A percentile compares a stretch with the other conserved stretches of the same genome.
Evolutionary conservation across 768 basidiomycete species (phyloP).

Genomic region (Sarcomyxa edulis): DNA sequence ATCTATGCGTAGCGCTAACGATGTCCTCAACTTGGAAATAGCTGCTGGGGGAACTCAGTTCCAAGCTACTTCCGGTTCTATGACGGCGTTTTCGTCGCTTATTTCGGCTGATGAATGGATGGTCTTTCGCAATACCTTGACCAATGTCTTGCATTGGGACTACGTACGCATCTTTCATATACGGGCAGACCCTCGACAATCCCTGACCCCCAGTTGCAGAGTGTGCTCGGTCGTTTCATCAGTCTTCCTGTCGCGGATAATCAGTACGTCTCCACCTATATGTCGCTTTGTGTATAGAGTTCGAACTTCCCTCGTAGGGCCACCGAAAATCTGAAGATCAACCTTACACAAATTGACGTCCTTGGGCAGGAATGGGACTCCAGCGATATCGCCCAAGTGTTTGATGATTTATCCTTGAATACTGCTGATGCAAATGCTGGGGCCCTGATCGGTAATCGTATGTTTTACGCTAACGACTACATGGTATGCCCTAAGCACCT

Average conservation of each 20-base stretch:
- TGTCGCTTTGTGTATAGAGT: not conserved
- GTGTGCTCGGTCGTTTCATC: slow-evolving; percentile 8
- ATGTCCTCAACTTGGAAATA: slow-evolving; percentile 42
- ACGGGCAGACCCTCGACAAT: not conserved
- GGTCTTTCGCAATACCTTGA: slow-evolving; percentile 38
- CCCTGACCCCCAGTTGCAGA: not conserved
- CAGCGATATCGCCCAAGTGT: slow-evolving; percentile 19
- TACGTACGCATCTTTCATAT: slow-evolving; percentile 26
- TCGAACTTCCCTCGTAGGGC: slow-evolving; percentile 20
- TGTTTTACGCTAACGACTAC: slow-evolving; percentile 44
- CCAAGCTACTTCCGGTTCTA: slow-evolving; percentile 12
- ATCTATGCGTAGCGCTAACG: slow-evolving; percentile 30
- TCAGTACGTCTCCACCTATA: slow-evolving; percentile 6
- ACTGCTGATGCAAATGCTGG: slow-evolving; percentile 33
- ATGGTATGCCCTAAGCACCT: slow-evolving; percentile 27
- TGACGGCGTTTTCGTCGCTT: slow-evolving; percentile 35
- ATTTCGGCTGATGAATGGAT: slow-evolving; percentile 45
- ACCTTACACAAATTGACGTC: slow-evolving; percentile 32
- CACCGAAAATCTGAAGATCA: slow-evolving; percentile 32
- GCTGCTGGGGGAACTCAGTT: slow-evolving; percentile 40
- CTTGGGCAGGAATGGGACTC: slow-evolving; percentile 36
- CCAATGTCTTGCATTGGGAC: slow-evolving; percentile 43
- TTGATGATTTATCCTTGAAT: slow-evolving; percentile 16
- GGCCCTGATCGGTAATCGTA: slow-evolving; percentile 32
- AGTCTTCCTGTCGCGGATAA: slow-evolving; percentile 34